phyloP scores from a whole-genome alignment of 2,329 filamentous ascomycete species.

The Rosellinia necatrix region DNA sequence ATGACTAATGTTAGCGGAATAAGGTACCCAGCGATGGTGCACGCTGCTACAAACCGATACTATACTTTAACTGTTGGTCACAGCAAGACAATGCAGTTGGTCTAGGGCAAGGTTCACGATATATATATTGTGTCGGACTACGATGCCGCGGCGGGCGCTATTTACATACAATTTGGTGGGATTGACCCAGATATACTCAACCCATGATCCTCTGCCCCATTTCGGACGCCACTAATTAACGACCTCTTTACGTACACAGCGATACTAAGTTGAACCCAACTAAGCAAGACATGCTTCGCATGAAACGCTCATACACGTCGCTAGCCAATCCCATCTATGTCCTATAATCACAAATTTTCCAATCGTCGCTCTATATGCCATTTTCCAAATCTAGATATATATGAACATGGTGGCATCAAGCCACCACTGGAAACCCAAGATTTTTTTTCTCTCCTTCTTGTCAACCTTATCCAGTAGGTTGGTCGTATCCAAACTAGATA shows the following conservation, averaged over 20 bases:
- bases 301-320: slow-evolving; percentile 1
- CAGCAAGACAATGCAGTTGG: too few species aligned
- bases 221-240: neutral
- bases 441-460: too few species aligned
- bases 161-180: too few species aligned
- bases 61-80: too few species aligned
- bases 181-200: too few species aligned
- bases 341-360: slow-evolving; percentile 1
- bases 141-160: too few species aligned
- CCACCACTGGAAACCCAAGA: neutral
- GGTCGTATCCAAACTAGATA: neutral
- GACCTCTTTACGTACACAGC: neutral
- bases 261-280: neutral
- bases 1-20: too few species aligned
- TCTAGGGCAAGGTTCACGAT: too few species aligned
- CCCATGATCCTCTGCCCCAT: too few species aligned
- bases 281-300: slow-evolving; percentile 7
- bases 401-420: neutral
- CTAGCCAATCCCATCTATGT: slow-evolving; percentile 9
- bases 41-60: too few species aligned
- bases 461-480: slow-evolving; percentile 2
- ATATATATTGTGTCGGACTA: too few species aligned
- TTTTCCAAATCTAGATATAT: slow-evolving; percentile 6
- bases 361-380: slow-evolving; percentile 12
- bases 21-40: too few species aligned